Evolutionary conservation across 352 stramenopile genomes (phyloP), one percentile per base, ranked within the genome.

Genomic region (Phytophthora sp.): DNA sequence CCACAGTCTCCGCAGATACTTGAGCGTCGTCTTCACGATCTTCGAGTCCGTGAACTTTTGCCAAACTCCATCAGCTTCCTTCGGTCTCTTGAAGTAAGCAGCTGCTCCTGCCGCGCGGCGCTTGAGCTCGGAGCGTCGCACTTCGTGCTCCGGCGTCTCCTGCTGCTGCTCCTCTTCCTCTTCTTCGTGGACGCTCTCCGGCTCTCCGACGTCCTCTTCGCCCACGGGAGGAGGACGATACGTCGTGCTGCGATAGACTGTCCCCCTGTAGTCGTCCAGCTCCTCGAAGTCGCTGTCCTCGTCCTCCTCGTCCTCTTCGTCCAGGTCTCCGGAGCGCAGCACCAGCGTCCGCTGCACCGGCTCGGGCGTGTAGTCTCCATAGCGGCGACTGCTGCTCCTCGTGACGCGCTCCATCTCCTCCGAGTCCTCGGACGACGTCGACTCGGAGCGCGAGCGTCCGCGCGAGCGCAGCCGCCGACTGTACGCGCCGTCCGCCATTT

Each of bases 331-430:
- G 18, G 72, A 69, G 11, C 67, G 67, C 62, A 86, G 69, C 38
- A 74, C 62, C n/a, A 92, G 68, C 51, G 77, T 88, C 26, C 81
- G 75, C 39, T 88, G 83, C 43, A 92, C 77, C 0, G 79, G 76
- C 28, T 79, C 71, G 10, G 83, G 79, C 20, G 83, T 89, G 26
- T 65, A 66, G 11, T 74, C 69, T 0, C 55, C 67, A 20, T 68
- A 63, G n/a, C 48, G 48, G 1, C 38, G 45, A 23, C 42, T 57
- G 2, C 26, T 35, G 13, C 32, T 46, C 13, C 43, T 59, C 17
- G 48, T 48, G 10, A 61, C 32, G 18, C 42, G 34, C 18, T 61
- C 31, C 28, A 60, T 12, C 3, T 69, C 62, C 13, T 67, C 43
- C 12, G 54, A 45, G 1, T 67, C 52, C 27, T 68, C 52, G 13